Base-by-base conservation (phyloP, 1,284 basidiomycete genomes). In the Bjerkandera adusta region DNA sequence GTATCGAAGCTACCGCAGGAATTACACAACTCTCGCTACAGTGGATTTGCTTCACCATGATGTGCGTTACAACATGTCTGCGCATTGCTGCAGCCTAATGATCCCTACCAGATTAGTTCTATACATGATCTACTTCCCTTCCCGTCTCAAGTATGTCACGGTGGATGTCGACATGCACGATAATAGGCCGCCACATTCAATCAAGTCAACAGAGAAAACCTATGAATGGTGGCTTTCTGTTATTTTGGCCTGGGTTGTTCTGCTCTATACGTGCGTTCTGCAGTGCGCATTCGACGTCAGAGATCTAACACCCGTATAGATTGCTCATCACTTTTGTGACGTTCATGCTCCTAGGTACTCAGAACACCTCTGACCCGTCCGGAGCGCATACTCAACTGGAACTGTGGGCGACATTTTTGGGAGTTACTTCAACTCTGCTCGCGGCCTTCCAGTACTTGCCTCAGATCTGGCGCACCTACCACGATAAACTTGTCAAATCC, bases 51-150 rank as follows among this genome's bases (percentile, higher is more conserved):
- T 98, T 98, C 68, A 81, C 77, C 12, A 53, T 89, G 49, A 84
- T 97, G 94, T 95, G 55, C 52, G 88, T 32, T 32, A 25, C 30
- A 30, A 35, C 36, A 45, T 46, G 43, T 36, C 12, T 15, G 21
- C 27, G 16, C 6, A n/a, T n/a, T 45, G 16, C 10, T 18, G 30
- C n/a, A n/a, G n/a, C n/a, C n/a, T n/a, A n/a, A n/a, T n/a, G n/a
- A n/a, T n/a, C n/a, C n/a, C 4, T 25, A 11, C 15, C 57, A 97
- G 93, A 38, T 75, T 97, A 49, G 77, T 94, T 1, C 79, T 98
- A 3, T 99, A 91, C 69, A 86, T 99, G 67, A 70, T 89, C 36
- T 99, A 95, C 75, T 99, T 93, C 62, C 95, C 95, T 0, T 68
- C 75, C 10, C 81, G 90, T 55, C 80, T 87, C 55, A 92, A 93